Evolutionary conservation across 2,329 filamentous ascomycete genomes (phyloP).

Genomic region (Magnaporthiopsis incrustans): DNA sequence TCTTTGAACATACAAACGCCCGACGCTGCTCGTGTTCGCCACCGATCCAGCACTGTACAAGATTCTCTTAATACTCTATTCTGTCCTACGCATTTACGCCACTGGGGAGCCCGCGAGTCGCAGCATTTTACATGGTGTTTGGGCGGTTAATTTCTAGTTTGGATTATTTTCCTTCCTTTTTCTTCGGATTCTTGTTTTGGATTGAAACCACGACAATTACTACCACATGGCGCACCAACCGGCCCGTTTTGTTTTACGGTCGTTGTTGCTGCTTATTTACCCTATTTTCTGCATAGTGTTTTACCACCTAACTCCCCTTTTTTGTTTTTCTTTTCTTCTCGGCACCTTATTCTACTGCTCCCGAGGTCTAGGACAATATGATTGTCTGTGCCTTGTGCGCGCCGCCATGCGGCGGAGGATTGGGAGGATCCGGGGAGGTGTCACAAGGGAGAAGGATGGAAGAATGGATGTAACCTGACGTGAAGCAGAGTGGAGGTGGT

Average conservation of each 20-base stretch:
- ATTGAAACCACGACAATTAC: not conserved
- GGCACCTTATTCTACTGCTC: not conserved
- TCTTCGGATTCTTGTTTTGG: not conserved
- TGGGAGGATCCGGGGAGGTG: not conserved
- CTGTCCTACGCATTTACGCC: not conserved
- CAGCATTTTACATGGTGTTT: slow-evolving; percentile 1
- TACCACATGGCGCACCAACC: not conserved
- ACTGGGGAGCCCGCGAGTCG: not conserved
- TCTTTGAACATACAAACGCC: not conserved
- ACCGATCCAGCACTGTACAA: not conserved
- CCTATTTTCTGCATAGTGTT: not conserved
- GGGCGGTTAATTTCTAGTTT: not conserved
- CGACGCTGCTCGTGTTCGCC: not conserved
- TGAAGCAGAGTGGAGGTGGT: not conserved
- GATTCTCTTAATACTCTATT: not conserved
- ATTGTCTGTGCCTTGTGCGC: not conserved
- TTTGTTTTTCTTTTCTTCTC: not conserved
- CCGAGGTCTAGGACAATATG: not conserved
- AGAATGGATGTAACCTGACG: not conserved
- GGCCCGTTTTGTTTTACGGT: not conserved
- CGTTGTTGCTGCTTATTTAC: not conserved
- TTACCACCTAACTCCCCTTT: slow-evolving; percentile 4
- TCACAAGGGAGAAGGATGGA: not conserved
- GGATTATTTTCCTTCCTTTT: not conserved
- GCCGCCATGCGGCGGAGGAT: not conserved